phyloP scores from a whole-genome alignment of 2,329 filamentous ascomycete species.

The Celoporthe dispersa region DNA sequence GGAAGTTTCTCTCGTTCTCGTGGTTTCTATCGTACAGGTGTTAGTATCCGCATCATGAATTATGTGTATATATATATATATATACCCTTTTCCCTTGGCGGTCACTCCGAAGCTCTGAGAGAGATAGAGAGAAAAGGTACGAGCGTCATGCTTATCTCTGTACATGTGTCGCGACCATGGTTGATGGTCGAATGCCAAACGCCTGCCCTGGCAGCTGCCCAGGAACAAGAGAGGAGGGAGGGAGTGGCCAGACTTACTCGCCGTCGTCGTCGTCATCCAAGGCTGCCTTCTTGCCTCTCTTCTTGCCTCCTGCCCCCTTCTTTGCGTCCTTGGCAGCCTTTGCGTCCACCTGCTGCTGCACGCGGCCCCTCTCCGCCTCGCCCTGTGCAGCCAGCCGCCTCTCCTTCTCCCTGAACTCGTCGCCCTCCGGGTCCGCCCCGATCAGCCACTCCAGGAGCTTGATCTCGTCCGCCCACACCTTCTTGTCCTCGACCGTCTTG shows the following conservation, averaged over 20 bases:
- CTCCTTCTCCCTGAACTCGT: conserved; percentile 72
- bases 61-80: conserved; percentile 7
- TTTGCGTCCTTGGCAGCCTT: conserved; percentile 67
- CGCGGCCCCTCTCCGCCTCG: conserved; percentile 70
- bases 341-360: conserved; percentile 79
- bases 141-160: not conserved
- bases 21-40: conserved; percentile 24
- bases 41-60: conserved; percentile 27
- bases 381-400: conserved; percentile 69
- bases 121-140: not conserved
- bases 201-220: not conserved
- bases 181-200: not conserved
- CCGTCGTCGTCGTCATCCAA: conserved; percentile 42
- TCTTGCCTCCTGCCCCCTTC: conserved; percentile 39
- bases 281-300: conserved; percentile 40
- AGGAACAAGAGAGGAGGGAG: not conserved
- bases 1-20: conserved; percentile 27
- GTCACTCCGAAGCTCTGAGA: not conserved
- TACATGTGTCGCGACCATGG: not conserved
- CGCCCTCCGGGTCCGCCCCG: conserved; percentile 77
- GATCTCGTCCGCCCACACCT: conserved; percentile 91
- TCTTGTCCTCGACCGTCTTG: conserved; percentile 74
- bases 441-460: conserved; percentile 90
- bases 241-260: conserved; percentile 32
- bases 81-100: conserved; percentile 31